Percentiles rank a stretch among this genome's conserved stretches.
These are phyloP conservation scores for Mycogone perniciosa DNA, from an alignment of 2,329 filamentous ascomycete genomes.

Conservation along the genomic window DNA sequence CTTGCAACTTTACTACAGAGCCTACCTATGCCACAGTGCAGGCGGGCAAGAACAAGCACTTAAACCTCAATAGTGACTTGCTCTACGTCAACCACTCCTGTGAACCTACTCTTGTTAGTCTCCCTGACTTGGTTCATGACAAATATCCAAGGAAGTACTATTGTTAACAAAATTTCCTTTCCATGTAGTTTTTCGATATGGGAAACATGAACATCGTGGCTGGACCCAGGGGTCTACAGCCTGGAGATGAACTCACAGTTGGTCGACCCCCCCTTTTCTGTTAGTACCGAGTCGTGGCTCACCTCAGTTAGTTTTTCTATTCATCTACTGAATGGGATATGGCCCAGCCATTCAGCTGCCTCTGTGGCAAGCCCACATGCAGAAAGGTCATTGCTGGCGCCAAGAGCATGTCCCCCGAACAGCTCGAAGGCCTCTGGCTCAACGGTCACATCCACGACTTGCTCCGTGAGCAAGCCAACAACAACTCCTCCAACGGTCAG, in stretches of 20 bases:
- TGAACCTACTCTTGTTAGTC: constrained; percentile 56
- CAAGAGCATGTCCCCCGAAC: constrained; percentile 46
- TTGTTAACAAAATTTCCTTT: background rate
- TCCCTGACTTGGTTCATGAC: background rate
- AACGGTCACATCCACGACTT: constrained; percentile 55
- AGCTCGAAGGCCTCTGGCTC: constrained; percentile 54
- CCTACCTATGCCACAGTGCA: constrained; percentile 61
- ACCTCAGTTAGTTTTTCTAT: constrained; percentile 57
- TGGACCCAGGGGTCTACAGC: constrained; percentile 47
- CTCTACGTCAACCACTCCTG: constrained; percentile 65
- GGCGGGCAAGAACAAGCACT: constrained; percentile 47
- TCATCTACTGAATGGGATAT: constrained; percentile 70
- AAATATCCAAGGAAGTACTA: background rate
- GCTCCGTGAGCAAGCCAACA: constrained; percentile 34
- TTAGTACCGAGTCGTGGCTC: background rate
- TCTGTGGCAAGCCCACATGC: constrained; percentile 52
- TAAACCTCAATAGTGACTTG: constrained; percentile 60
- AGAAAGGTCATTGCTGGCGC: constrained; percentile 58
- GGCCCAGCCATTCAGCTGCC: constrained; percentile 64
- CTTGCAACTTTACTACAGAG: constrained; percentile 48
- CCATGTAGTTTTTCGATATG: constrained; percentile 52
- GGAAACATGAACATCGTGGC: constrained; percentile 51
- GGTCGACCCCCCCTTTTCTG: constrained; percentile 12
- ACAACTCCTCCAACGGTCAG: constrained; percentile 14
- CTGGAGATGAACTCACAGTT: constrained; percentile 54